Percentiles rank a stretch among this genome's conserved stretches.
Conservation (phyloP, 495 filamentous ascomycete genomes). For the Tuber calosporum region DNA sequence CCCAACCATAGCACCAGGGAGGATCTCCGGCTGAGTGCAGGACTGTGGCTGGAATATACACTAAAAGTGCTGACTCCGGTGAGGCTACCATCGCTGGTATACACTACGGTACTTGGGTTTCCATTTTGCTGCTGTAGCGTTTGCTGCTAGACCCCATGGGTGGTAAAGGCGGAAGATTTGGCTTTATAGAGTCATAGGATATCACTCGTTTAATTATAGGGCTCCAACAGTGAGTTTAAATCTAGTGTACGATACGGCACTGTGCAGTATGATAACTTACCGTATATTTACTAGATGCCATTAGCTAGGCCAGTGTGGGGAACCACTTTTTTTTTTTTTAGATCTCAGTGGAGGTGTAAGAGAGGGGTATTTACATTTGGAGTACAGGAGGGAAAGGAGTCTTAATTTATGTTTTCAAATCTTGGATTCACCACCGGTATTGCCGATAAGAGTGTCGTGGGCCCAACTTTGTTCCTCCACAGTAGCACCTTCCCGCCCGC, state of each 20-base stretch:
- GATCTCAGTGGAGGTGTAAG: neutral
- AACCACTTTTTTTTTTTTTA: neutral
- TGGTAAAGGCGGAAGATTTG: neutral
- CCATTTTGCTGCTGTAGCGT: neutral
- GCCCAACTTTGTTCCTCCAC: neutral
- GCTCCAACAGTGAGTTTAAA: neutral
- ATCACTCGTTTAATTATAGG: neutral
- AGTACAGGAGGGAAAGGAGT: neutral
- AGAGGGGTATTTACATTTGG: neutral
- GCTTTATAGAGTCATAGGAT: neutral
- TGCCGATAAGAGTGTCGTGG: neutral
- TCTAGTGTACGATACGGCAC: neutral
- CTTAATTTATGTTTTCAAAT: neutral
- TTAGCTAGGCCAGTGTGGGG: neutral
- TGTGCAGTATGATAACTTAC: neutral
- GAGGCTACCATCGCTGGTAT: neutral
- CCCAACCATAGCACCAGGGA: neutral
- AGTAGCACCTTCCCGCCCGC: neutral
- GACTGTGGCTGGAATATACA: neutral
- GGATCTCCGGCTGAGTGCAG: too few relatives aligned
- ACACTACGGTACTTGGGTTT: neutral
- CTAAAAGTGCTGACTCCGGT: neutral
- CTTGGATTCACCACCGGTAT: neutral
- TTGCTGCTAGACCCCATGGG: neutral
- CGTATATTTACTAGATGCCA: neutral